phyloP scores from a whole-genome alignment of 306 rosid species.

The Cyclanthera cordifolia region DNA sequence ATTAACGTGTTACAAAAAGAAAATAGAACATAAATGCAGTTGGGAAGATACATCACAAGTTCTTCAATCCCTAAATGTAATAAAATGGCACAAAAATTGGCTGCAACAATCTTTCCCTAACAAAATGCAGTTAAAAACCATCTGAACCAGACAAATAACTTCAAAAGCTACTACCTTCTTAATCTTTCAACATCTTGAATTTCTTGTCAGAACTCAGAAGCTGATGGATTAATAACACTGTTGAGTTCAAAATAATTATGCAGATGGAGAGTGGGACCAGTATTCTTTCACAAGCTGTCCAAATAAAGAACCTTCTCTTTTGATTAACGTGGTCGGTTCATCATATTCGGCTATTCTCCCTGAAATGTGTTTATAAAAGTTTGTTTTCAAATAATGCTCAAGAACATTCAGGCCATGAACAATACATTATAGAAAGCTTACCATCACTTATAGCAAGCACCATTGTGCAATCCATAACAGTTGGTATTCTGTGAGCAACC shows the following conservation, averaged over 20 bases:
- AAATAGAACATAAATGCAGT: no score
- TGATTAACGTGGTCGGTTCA: constrained; percentile 63
- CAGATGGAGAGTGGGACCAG: constrained; percentile 59
- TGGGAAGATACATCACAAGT: not conserved
- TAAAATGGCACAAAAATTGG: no score
- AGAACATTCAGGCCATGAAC: not conserved
- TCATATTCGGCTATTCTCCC: constrained; percentile 77
- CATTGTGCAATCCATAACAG: constrained; percentile 95
- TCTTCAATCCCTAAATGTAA: not conserved
- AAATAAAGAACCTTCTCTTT: constrained; percentile 65
- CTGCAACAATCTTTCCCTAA: not conserved
- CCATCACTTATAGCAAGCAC: constrained; percentile 84
- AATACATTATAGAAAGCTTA: constrained; percentile 15
- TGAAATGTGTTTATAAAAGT: constrained; percentile 22
- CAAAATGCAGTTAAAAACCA: not conserved
- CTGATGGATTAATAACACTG: not conserved
- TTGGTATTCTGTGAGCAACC: constrained; percentile 86
- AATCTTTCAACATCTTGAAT: not conserved
- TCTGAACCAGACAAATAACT: not conserved
- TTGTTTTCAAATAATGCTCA: not conserved
- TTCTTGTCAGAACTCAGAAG: not conserved
- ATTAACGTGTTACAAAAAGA: no score
- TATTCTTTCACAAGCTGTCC: constrained; percentile 79
- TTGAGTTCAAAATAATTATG: constrained; percentile 30
- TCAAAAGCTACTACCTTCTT: not conserved